Evolutionary conservation across 257 asterid species (phyloP).

Genomic region (Nicotiana noctiflora): DNA sequence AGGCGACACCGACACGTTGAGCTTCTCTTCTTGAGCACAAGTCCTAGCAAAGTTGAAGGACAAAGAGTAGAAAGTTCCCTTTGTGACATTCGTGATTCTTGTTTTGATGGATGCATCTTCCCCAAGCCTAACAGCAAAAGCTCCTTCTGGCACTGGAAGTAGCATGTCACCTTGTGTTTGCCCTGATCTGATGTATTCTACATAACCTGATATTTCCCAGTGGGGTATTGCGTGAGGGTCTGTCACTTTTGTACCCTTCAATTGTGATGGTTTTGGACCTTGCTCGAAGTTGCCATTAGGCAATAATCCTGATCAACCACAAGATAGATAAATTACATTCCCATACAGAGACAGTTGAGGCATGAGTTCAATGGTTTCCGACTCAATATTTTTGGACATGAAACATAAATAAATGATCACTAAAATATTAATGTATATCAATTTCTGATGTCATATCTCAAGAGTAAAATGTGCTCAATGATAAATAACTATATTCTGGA

Average conservation of each 20-base stretch:
- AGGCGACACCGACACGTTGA: constrained; percentile 50
- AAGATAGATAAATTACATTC: neutral
- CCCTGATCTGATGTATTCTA: constrained; percentile 77
- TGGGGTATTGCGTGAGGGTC: constrained; percentile 49
- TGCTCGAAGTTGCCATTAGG: constrained; percentile 76
- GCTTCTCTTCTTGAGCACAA: constrained; percentile 66
- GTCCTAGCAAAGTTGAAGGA: constrained; percentile 69
- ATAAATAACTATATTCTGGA: too few species aligned
- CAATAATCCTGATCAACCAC: constrained; percentile 41
- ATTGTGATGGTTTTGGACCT: constrained; percentile 55
- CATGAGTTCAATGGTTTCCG: too few species aligned
- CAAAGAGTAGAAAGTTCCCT: constrained; percentile 44
- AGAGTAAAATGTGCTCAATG: too few species aligned
- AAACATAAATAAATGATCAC: too few species aligned
- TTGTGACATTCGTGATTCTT: constrained; percentile 24
- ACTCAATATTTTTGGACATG: neutral
- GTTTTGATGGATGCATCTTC: constrained; percentile 72
- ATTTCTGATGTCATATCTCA: too few species aligned
- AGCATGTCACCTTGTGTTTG: constrained; percentile 82
- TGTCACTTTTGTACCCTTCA: constrained; percentile 58
- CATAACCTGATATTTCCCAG: constrained; percentile 68
- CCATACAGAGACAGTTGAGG: neutral
- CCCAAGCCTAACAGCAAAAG: constrained; percentile 70
- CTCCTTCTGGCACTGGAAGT: constrained; percentile 73
- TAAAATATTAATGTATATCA: too few species aligned